Evolutionary conservation across 768 basidiomycete species (phyloP), one percentile per base, ranked within the genome.

Genomic region (Pisolithus sp.): DNA sequence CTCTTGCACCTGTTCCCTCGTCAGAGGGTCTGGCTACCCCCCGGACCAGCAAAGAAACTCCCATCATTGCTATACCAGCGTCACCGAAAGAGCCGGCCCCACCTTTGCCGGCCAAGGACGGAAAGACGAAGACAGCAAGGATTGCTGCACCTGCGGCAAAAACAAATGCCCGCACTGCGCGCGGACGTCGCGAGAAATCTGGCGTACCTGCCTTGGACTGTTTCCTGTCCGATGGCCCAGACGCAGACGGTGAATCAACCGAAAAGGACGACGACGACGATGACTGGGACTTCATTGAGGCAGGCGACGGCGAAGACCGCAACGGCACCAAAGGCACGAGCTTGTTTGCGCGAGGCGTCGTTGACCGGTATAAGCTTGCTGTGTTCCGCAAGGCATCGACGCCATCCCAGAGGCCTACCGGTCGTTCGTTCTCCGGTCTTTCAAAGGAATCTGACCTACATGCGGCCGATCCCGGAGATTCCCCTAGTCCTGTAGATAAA

Each of bases 251-350:
- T 1, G 71, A 70, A 28, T 63, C 62, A 50, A 72, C 70, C 18
- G 75, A 76, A 59, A 70, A 51, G 48, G 68, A 70, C 7, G 81
- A 83, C 18, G 82, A 85, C 49, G 90, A 92, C 47, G 87, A 91
- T 39, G 92, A 93, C 51, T 95, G 93, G 92, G 92, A 93, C 77
- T 80, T 93, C 56, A 78, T 95, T 54, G 89, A 92, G 60, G 80
- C 79, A 37, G 87, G 72, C 5, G 85, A 86, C 56, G 83, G 81
- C n/a, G 89, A 90, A 62, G 90, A 91, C 52, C 76, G 83, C 54
- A 92, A 93, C 55, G 89, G 90, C 17, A 72, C 84, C 23, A 83
- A 84, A 62, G 89, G 83, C 7, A 80, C 82, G 18, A 93, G 85
- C 62, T 76, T 93, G 37, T 93, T 93, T 62, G 86, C 92, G 40